phyloP scores from a whole-genome alignment of 179 eudicot genomes.

The Silene coronaria region DNA sequence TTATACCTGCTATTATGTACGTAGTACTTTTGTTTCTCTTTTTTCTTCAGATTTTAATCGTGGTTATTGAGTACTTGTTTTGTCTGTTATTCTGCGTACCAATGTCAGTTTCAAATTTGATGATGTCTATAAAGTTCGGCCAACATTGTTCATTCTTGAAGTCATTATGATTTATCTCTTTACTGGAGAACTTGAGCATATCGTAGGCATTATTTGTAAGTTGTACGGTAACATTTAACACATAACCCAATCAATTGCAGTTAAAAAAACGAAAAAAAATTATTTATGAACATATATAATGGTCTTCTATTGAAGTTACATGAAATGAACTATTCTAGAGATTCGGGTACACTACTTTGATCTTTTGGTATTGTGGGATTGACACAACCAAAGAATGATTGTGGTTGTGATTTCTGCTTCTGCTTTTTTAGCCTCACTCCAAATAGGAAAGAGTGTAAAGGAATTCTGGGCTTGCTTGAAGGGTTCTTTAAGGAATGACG shows the following conservation, averaged over 20 bases:
- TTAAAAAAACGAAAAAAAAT: neutral
- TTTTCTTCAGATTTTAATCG: neutral
- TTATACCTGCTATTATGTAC: neutral
- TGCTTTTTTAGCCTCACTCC: constrained; percentile 62
- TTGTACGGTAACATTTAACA: neutral
- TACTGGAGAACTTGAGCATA: neutral
- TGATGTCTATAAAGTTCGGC: neutral
- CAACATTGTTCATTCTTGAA: neutral
- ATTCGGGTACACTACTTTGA: constrained; percentile 27
- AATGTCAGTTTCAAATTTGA: constrained; percentile 5
- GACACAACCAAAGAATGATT: constrained; percentile 49
- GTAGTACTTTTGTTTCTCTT: neutral
- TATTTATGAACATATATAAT: neutral
- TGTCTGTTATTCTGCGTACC: neutral
- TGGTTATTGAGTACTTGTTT: constrained; percentile 7
- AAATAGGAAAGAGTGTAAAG: constrained; percentile 61
- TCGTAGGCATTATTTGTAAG: neutral
- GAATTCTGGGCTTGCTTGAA: constrained; percentile 42
- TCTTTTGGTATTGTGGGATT: constrained; percentile 43
- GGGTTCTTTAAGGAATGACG: constrained; percentile 32
- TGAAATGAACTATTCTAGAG: constrained; percentile 18
- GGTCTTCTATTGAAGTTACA: constrained; percentile 9
- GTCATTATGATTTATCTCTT: neutral
- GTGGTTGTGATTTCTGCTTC: constrained; percentile 26
- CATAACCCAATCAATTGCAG: neutral